A percentile compares a stretch with the other conserved stretches of the same genome.
Evolutionary conservation across 2,329 filamentous ascomycete species (phyloP).

Genomic region (Colletotrichum viniferum): DNA sequence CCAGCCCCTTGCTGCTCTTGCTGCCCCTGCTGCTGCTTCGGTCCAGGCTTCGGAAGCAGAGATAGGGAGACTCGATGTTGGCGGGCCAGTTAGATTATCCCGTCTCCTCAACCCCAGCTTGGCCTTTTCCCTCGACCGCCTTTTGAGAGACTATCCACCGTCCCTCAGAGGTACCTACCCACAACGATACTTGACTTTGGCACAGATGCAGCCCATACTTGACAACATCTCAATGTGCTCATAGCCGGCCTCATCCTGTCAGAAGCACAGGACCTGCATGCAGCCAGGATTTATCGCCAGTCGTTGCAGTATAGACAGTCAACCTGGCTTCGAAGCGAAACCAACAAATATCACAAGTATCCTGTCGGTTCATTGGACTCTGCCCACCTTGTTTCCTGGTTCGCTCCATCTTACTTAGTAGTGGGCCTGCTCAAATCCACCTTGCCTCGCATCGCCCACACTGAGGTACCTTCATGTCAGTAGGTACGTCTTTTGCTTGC

Average conservation of each 20-base stretch:
- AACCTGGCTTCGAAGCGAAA: background rate
- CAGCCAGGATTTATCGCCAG: background rate
- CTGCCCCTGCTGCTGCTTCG: background rate
- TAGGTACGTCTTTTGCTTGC: background rate
- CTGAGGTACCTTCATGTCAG: background rate
- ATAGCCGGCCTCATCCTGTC: background rate
- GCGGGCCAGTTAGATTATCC: background rate
- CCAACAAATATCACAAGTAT: background rate
- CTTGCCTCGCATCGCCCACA: background rate
- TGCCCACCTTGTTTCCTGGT: background rate
- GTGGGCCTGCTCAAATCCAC: conserved; percentile 1
- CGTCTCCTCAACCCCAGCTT: background rate
- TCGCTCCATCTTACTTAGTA: background rate
- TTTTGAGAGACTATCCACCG: background rate
- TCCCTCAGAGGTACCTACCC: background rate
- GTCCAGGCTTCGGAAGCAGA: background rate
- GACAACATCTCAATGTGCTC: background rate
- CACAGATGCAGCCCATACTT: background rate
- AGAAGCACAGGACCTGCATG: background rate
- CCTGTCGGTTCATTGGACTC: background rate
- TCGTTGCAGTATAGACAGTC: background rate
- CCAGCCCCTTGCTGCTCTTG: background rate
- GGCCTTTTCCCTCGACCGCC: background rate
- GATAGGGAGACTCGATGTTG: background rate
- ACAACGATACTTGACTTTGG: background rate